A percentile compares a stretch with the other conserved stretches of the same genome.
Evolutionary conservation across 495 filamentous ascomycete species (phyloP).

Genomic region (Thozetella sp.): DNA sequence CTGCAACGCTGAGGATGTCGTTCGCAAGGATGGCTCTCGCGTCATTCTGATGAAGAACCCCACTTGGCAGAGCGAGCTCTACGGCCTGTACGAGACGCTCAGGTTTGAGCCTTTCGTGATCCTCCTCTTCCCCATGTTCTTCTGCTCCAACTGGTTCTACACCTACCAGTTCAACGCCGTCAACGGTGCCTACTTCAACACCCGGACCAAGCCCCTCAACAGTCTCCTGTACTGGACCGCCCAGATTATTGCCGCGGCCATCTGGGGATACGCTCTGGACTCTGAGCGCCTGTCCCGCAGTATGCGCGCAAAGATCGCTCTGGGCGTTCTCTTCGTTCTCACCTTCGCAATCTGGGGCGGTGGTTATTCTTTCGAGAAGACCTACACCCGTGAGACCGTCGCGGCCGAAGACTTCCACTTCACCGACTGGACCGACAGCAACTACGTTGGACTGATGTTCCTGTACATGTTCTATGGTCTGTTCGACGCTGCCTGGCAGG

Average conservation of each 20-base stretch:
- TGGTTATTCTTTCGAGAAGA: slow-evolving; percentile 51
- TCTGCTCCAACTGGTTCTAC: slow-evolving; percentile 33
- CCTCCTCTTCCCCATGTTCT: slow-evolving; percentile 50
- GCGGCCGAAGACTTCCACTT: slow-evolving; percentile 34
- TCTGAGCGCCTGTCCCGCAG: slow-evolving; percentile 34
- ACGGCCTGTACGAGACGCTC: slow-evolving; percentile 15
- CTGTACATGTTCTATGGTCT: slow-evolving; percentile 58
- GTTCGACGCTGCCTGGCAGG: slow-evolving; percentile 48
- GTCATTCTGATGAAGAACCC: slow-evolving; percentile 16
- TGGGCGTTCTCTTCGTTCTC: slow-evolving; percentile 37
- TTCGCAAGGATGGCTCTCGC: slow-evolving; percentile 2
- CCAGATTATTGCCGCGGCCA: slow-evolving; percentile 48
- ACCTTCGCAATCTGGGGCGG: slow-evolving; percentile 52
- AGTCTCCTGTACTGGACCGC: slow-evolving; percentile 54
- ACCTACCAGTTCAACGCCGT: slow-evolving; percentile 27
- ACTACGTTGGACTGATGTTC: slow-evolving; percentile 49
- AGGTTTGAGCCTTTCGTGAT: neutral
- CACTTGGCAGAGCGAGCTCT: slow-evolving; percentile 20
- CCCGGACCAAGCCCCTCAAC: slow-evolving; percentile 43
- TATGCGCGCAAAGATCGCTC: slow-evolving; percentile 38
- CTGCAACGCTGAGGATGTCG: slow-evolving; percentile 24
- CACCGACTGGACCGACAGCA: slow-evolving; percentile 11
- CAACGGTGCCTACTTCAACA: slow-evolving; percentile 22
- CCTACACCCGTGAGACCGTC: slow-evolving; percentile 16
- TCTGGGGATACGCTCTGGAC: slow-evolving; percentile 50